Percentiles rank a stretch among this genome's conserved stretches.
These are phyloP conservation scores for Teunomyces tritomae DNA, from an alignment of 805 yeast genomes.

Conservation along the genomic window DNA sequence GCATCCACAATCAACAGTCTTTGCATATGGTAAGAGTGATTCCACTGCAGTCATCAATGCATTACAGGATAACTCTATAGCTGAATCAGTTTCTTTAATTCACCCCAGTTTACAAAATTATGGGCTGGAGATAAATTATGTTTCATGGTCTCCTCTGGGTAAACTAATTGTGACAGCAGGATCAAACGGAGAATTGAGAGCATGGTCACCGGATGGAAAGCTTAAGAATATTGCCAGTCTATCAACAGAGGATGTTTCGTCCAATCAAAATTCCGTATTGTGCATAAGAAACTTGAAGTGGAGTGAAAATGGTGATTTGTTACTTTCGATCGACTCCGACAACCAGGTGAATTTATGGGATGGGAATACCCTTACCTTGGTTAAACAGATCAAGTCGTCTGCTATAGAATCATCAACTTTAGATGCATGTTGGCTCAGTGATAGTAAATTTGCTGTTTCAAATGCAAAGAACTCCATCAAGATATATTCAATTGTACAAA, in stretches of 20 bases:
- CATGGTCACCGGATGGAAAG: constrained; percentile 76
- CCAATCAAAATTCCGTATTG: not conserved
- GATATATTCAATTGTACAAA: constrained; percentile 44
- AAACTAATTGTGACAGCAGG: constrained; percentile 59
- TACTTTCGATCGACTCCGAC: constrained; percentile 56
- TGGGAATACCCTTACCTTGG: constrained; percentile 37
- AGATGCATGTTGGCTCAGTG: constrained; percentile 74
- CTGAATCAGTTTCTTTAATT: constrained; percentile 27
- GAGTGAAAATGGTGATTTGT: constrained; percentile 53
- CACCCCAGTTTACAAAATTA: constrained; percentile 25
- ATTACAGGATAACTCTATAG: constrained; percentile 23
- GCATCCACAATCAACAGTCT: constrained; percentile 50
- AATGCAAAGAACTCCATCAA: constrained; percentile 53
- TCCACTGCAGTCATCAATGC: constrained; percentile 47
- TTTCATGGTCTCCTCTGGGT: constrained; percentile 70
- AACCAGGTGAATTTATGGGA: constrained; percentile 61
- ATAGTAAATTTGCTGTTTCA: constrained; percentile 67
- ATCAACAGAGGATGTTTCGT: constrained; percentile 7
- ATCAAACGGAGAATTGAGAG: constrained; percentile 67
- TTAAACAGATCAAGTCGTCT: constrained; percentile 21
- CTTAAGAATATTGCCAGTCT: constrained; percentile 47
- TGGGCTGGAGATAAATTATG: constrained; percentile 28
- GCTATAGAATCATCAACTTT: constrained; percentile 18
- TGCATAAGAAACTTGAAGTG: constrained; percentile 53
- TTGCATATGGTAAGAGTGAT: constrained; percentile 56